Conservation (phyloP, 129 eudicot species). For the Lactuca saligna region DNA sequence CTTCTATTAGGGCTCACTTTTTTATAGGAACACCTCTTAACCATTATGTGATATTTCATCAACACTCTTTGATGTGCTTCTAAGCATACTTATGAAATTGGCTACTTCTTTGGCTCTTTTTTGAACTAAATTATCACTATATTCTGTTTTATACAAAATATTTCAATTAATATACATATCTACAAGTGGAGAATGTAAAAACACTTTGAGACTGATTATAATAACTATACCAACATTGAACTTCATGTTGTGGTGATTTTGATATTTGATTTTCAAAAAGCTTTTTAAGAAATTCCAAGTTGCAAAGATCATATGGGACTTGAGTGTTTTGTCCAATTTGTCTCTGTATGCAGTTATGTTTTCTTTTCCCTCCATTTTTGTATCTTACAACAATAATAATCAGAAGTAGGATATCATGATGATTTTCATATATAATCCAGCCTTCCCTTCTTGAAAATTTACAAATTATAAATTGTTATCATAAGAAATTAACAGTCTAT, state of each 20-base stretch:
- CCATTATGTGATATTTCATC: slow-evolving; percentile 43
- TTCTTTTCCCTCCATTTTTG: slow-evolving; percentile 49
- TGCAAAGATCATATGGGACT: slow-evolving; percentile 57
- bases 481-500: neutral
- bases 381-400: slow-evolving; percentile 25
- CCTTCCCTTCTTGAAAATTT: neutral
- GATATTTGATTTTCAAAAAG: slow-evolving; percentile 78
- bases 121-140: slow-evolving; percentile 46
- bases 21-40: slow-evolving; percentile 84
- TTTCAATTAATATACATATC: slow-evolving; percentile 2
- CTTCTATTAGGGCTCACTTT: slow-evolving; percentile 74
- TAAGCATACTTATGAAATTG: slow-evolving; percentile 65
- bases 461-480: neutral
- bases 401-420: neutral
- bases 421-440: slow-evolving; percentile 14
- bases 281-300: slow-evolving; percentile 49
- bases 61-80: slow-evolving; percentile 67
- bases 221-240: slow-evolving; percentile 34
- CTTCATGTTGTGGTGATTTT: slow-evolving; percentile 35
- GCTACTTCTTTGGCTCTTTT: slow-evolving; percentile 69
- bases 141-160: slow-evolving; percentile 39
- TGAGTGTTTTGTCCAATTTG: slow-evolving; percentile 64
- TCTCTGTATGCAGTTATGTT: slow-evolving; percentile 56
- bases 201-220: too few species aligned
- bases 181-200: neutral